Percentiles rank a stretch among this genome's conserved stretches.
phyloP scores from a whole-genome alignment of 2,329 filamentous ascomycete species.

The Pseudogymnoascus sp. region DNA sequence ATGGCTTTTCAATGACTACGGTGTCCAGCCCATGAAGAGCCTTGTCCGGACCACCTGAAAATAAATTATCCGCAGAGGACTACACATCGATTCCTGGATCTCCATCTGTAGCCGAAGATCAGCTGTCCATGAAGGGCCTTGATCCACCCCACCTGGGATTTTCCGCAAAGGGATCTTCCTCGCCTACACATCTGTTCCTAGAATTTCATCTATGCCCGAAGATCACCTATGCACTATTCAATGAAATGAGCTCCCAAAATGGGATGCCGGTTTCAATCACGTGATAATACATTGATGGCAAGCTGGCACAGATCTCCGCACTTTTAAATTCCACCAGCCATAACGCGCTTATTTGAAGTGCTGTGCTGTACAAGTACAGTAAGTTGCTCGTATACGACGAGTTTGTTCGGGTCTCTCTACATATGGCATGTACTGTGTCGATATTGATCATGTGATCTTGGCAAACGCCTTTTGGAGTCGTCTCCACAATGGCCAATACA shows the following conservation, averaged over 20 bases:
- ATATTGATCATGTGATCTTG: conserved; percentile 8
- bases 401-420: background rate
- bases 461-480: background rate
- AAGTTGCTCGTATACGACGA: background rate
- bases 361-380: background rate
- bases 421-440: background rate
- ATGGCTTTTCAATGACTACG: background rate
- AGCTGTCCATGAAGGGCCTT: background rate
- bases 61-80: conserved; percentile 1
- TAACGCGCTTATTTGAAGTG: conserved; percentile 2
- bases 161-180: background rate
- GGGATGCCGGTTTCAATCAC: background rate
- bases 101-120: background rate
- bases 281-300: background rate
- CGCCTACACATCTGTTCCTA: background rate
- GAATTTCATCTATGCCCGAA: background rate
- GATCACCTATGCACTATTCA: background rate
- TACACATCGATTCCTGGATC: background rate
- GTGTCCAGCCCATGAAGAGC: background rate
- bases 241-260: background rate
- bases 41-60: background rate
- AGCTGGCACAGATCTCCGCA: background rate
- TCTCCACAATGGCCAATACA: conserved; percentile 1
- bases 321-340: conserved; percentile 9
- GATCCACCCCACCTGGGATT: background rate